These are phyloP conservation scores for Pelargonium cotyledonis DNA, from an alignment of 441 rosid genomes.

Conservation along the genomic window DNA sequence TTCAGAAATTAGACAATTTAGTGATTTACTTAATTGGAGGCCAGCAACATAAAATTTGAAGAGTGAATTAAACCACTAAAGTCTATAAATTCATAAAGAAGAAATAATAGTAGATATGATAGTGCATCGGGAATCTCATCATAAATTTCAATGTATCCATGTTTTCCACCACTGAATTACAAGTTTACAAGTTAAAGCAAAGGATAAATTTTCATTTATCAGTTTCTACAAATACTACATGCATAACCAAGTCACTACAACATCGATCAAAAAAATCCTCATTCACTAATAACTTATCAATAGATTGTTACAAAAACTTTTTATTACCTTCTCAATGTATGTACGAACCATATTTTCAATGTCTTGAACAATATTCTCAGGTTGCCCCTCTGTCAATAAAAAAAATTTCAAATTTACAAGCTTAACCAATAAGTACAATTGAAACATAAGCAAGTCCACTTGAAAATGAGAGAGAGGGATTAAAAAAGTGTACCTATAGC, in stretches of 20 bases:
- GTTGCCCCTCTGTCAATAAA: slow-evolving; percentile 77
- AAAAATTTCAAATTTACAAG: slow-evolving; percentile 21
- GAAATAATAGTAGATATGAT: neutral
- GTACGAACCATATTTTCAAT: slow-evolving; percentile 97
- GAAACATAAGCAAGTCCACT: neutral
- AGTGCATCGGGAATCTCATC: neutral
- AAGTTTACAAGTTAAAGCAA: neutral
- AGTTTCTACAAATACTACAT: neutral
- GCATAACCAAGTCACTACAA: neutral
- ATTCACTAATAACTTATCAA: neutral
- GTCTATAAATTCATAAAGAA: neutral
- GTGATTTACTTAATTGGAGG: no score
- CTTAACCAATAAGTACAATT: slow-evolving; percentile 11
- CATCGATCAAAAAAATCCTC: neutral
- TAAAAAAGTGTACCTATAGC: slow-evolving; percentile 72
- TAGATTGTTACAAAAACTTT: neutral
- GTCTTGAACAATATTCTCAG: slow-evolving; percentile 79
- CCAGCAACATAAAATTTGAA: neutral
- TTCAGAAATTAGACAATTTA: no score
- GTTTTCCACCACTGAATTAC: neutral
- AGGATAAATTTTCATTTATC: neutral
- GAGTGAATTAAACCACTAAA: neutral
- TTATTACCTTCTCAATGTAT: slow-evolving; percentile 69
- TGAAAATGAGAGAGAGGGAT: neutral
- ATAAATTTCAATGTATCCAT: neutral